Conservation (phyloP, 2,329 filamentous ascomycete species). For the Aaosphaeria pasadenensis region DNA sequence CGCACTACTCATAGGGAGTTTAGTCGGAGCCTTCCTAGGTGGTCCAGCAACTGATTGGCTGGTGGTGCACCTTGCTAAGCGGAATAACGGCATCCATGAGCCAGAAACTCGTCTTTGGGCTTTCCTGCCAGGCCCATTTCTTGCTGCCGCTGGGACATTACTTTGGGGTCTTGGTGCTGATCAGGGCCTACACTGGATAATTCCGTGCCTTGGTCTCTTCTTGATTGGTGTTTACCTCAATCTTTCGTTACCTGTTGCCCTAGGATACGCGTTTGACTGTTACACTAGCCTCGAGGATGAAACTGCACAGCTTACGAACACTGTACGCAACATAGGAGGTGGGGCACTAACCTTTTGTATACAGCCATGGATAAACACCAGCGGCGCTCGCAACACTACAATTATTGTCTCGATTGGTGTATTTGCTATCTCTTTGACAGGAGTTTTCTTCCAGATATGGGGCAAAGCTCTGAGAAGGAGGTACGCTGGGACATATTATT, state of each 20-base stretch:
- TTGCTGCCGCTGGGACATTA: neutral
- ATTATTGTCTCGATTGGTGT: no score
- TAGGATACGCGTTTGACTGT: neutral
- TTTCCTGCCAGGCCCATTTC: neutral
- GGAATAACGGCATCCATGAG: neutral
- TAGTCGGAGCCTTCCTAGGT: neutral
- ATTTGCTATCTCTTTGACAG: no score
- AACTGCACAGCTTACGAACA: neutral
- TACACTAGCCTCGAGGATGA: neutral
- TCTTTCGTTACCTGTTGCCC: neutral
- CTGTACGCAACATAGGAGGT: neutral
- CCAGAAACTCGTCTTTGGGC: neutral
- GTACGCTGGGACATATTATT: no score
- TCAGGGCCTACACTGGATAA: neutral
- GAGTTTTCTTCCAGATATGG: no score
- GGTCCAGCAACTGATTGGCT: neutral
- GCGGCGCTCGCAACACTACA: no score
- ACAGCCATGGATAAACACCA: neutral
- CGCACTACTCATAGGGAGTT: neutral
- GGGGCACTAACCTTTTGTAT: neutral
- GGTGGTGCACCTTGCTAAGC: neutral
- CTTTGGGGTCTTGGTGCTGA: neutral
- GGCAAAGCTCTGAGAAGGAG: no score
- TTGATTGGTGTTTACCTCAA: neutral
- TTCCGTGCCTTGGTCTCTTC: neutral